These are phyloP conservation scores for Wakefieldia striispora DNA, from an alignment of 768 basidiomycete species.

Conservation along the genomic window DNA sequence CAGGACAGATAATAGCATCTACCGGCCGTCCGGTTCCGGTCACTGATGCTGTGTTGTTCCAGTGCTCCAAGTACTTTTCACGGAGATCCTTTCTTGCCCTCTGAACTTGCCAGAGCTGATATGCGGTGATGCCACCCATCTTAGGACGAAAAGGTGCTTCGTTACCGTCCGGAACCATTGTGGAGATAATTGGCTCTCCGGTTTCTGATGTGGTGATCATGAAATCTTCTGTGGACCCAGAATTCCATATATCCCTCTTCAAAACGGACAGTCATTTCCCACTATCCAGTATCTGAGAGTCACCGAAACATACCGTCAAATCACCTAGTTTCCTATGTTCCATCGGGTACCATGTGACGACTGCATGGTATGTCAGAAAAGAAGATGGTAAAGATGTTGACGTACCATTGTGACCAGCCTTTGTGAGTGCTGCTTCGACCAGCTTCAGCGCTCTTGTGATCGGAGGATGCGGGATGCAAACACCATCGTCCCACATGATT, in stretches of 20 bases:
- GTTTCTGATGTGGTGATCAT: constrained; percentile 32
- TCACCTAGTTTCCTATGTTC: constrained; percentile 48
- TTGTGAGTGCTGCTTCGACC: constrained; percentile 52
- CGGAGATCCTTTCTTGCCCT: constrained; percentile 46
- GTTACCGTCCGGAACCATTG: constrained; percentile 40
- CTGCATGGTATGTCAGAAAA: constrained; percentile 33
- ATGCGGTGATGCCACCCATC: constrained; percentile 42
- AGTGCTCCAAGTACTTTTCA: constrained; percentile 57
- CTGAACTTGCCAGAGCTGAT: constrained; percentile 67
- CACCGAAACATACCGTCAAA: constrained; percentile 38
- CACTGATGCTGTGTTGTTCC: constrained; percentile 48
- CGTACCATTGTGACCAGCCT: constrained; percentile 65
- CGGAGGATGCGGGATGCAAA: constrained; percentile 63
- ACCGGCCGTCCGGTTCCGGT: constrained; percentile 73
- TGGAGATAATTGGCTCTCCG: constrained; percentile 56
- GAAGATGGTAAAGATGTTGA: not conserved
- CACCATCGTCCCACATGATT: constrained; percentile 66
- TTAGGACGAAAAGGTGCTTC: constrained; percentile 28
- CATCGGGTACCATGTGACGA: constrained; percentile 66
- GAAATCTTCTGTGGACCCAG: constrained; percentile 52
- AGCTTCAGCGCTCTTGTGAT: constrained; percentile 56
- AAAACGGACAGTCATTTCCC: not conserved
- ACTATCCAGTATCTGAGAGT: not conserved
- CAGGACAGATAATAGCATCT: constrained; percentile 71
- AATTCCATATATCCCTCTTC: constrained; percentile 42